Evolutionary conservation across 495 filamentous ascomycete species (phyloP).

Genomic region (Viridothelium virens): DNA sequence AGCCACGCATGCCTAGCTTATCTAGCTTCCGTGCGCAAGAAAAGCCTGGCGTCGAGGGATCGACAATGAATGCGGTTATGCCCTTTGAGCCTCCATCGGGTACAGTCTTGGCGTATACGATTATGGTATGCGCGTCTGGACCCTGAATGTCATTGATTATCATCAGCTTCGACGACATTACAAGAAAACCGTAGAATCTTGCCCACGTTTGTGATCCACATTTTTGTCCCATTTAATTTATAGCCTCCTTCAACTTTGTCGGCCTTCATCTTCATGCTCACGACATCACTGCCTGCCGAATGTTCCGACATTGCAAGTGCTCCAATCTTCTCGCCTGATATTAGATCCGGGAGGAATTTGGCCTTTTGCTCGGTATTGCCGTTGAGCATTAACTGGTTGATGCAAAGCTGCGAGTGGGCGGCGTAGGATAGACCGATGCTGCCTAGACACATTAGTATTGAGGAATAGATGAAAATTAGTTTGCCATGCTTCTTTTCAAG

Average conservation of each 20-base stretch:
- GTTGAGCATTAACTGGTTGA: constrained; percentile 93
- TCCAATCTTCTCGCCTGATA: constrained; percentile 75
- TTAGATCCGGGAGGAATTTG: constrained; percentile 70
- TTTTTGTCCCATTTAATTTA: constrained; percentile 84
- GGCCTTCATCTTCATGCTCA: constrained; percentile 86
- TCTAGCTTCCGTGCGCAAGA: constrained; percentile 85
- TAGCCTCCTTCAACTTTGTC: constrained; percentile 77
- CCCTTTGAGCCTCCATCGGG: constrained; percentile 77
- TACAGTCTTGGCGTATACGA: constrained; percentile 93
- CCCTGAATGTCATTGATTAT: constrained; percentile 43
- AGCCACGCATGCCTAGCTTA: constrained; percentile 96
- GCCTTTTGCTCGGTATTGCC: constrained; percentile 71
- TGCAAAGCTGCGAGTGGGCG: constrained; percentile 91
- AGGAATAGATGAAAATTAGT: not conserved
- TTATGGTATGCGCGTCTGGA: constrained; percentile 78
- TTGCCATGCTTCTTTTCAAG: not conserved
- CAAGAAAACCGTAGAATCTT: not conserved
- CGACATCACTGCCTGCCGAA: constrained; percentile 84
- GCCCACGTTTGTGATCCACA: constrained; percentile 95
- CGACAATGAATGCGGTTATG: constrained; percentile 89
- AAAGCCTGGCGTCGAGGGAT: constrained; percentile 67
- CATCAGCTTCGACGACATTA: not conserved
- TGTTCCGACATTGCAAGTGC: constrained; percentile 95
- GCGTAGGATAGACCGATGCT: constrained; percentile 91
- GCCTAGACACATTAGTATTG: constrained; percentile 45